Evolutionary conservation across 108 stramenopile species (phyloP).

Genomic region (Cyclotella cryptica): DNA sequence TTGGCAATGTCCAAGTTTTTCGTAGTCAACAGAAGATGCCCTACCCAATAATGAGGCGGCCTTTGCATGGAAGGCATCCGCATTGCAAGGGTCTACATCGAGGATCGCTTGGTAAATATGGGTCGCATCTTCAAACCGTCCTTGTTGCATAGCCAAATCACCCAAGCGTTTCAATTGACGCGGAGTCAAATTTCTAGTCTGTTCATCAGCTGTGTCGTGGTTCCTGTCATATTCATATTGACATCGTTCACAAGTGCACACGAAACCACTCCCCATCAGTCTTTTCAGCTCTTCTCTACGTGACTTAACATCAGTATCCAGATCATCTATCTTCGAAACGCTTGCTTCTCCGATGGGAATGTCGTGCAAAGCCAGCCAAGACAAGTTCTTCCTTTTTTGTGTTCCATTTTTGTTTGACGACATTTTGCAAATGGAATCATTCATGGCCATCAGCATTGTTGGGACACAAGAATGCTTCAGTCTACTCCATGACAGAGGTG

Average conservation of each 20-base stretch:
- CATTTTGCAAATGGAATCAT: not conserved
- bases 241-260: slow-evolving; percentile 58
- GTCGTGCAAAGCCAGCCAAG: slow-evolving; percentile 47
- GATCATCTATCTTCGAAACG: slow-evolving; percentile 34
- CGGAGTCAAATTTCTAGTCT: slow-evolving; percentile 8
- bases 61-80: slow-evolving; percentile 47
- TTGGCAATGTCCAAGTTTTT: slow-evolving; percentile 62
- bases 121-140: slow-evolving; percentile 56
- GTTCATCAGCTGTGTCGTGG: not conserved
- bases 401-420: not conserved
- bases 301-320: slow-evolving; percentile 22
- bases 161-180: slow-evolving; percentile 52
- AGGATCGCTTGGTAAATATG: slow-evolving; percentile 51
- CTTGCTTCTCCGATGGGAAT: slow-evolving; percentile 24
- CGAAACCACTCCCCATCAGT: slow-evolving; percentile 37
- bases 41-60: slow-evolving; percentile 46
- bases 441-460: slow-evolving; percentile 28
- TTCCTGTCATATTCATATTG: slow-evolving; percentile 22
- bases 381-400: slow-evolving; percentile 4
- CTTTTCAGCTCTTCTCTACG: slow-evolving; percentile 26
- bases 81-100: slow-evolving; percentile 33
- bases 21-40: slow-evolving; percentile 33
- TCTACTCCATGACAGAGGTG: slow-evolving; percentile 17
- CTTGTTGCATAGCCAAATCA: slow-evolving; percentile 71
- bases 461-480: slow-evolving; percentile 47